Conservation (phyloP, 352 stramenopile genomes). For the Globisporangium parvum region DNA sequence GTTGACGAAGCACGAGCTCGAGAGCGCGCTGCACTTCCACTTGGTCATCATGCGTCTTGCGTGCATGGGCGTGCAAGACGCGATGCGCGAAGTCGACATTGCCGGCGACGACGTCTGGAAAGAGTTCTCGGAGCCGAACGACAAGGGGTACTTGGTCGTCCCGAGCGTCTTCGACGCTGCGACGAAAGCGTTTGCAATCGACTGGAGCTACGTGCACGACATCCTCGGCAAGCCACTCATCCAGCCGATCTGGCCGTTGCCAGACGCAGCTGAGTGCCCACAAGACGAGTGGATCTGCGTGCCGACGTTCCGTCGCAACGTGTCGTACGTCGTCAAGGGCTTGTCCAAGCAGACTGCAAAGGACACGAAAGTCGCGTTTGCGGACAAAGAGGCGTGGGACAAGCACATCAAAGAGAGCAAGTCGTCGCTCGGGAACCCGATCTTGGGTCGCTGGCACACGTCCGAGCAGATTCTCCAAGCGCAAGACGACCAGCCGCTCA, state of each 20-base stretch:
- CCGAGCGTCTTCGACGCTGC: conserved; percentile 24
- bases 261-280: conserved; percentile 13
- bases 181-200: conserved; percentile 19
- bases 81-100: conserved; percentile 62
- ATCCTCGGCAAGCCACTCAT: conserved; percentile 63
- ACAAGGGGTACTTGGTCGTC: conserved; percentile 84
- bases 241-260: conserved; percentile 61
- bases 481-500: conserved; percentile 45
- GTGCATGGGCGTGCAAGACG: conserved; percentile 73
- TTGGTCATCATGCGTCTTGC: conserved; percentile 71
- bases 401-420: conserved; percentile 59
- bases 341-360: conserved; percentile 37
- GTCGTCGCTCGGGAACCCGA: conserved; percentile 61
- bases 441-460: conserved; percentile 72
- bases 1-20: conserved; percentile 50
- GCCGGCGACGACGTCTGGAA: conserved; percentile 54
- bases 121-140: conserved; percentile 83
- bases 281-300: conserved; percentile 69
- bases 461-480: conserved; percentile 54
- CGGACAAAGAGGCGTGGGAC: conserved; percentile 39
- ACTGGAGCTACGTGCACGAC: conserved; percentile 62
- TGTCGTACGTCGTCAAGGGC: conserved; percentile 55
- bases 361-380: conserved; percentile 38
- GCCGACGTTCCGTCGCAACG: conserved; percentile 58
- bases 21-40: conserved; percentile 67